phyloP scores from a whole-genome alignment of 116 monocot genomes.

The Posidonia oceanica region DNA sequence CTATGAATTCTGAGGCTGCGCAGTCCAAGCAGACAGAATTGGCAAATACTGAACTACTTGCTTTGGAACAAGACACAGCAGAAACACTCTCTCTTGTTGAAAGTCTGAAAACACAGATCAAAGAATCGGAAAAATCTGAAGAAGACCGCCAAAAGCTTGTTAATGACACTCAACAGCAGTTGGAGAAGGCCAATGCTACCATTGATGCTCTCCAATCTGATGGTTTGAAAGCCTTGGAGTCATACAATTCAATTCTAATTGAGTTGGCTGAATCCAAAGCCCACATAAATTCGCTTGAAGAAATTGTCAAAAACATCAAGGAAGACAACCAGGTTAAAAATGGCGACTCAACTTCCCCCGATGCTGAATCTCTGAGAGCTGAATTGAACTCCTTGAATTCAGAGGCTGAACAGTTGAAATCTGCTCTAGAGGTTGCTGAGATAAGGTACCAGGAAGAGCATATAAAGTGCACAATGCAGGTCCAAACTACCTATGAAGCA shows the following conservation, averaged over 20 bases:
- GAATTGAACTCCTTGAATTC: neutral
- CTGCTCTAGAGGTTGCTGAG: constrained; percentile 41
- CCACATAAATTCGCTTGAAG: constrained; percentile 22
- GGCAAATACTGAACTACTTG: constrained; percentile 25
- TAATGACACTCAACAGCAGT: constrained; percentile 41
- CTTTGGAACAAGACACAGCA: constrained; percentile 35
- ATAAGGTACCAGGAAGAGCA: constrained; percentile 38
- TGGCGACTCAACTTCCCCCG: neutral
- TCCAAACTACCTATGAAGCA: constrained; percentile 27
- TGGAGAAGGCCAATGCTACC: constrained; percentile 48
- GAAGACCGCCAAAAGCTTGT: constrained; percentile 30
- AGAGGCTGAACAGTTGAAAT: constrained; percentile 43
- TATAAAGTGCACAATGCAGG: constrained; percentile 25
- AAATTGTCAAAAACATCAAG: constrained; percentile 10
- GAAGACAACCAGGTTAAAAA: neutral
- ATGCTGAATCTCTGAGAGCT: neutral
- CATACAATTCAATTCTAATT: constrained; percentile 19
- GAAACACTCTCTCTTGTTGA: constrained; percentile 25
- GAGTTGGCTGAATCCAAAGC: constrained; percentile 50
- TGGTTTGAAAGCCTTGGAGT: constrained; percentile 28
- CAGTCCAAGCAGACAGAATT: constrained; percentile 22
- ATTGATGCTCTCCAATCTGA: constrained; percentile 36
- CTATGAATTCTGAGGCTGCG: constrained; percentile 29
- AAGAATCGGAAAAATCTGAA: constrained; percentile 32
- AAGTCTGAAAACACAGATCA: constrained; percentile 31